A percentile compares a stretch with the other conserved stretches of the same genome.
phyloP scores from a whole-genome alignment of 2,329 filamentous ascomycete genomes.

The Beauveria sp. region DNA sequence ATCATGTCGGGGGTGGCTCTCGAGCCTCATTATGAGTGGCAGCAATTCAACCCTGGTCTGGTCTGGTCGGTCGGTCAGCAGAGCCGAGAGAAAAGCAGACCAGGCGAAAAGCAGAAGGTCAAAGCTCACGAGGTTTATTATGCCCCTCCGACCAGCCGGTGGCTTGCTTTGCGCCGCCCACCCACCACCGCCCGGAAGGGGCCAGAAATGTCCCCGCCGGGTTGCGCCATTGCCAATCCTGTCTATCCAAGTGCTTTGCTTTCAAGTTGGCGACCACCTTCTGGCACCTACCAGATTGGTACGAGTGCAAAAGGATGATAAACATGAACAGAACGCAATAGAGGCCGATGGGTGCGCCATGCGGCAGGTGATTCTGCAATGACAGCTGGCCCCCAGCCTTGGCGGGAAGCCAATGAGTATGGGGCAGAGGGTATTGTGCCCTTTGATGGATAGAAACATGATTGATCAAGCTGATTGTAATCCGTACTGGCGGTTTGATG shows the following conservation, averaged over 20 bases:
- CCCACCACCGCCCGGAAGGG: too few species aligned
- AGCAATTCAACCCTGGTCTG: background rate
- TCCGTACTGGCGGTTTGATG: too few species aligned
- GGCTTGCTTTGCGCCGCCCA: background rate
- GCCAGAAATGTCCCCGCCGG: too few species aligned
- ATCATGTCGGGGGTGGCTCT: background rate
- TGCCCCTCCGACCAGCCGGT: background rate
- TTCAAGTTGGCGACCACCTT: too few species aligned
- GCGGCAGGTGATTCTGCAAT: background rate
- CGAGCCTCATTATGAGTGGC: background rate
- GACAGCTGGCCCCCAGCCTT: background rate
- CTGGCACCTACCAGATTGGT: conserved; percentile 1
- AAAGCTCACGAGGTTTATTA: background rate
- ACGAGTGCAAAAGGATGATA: background rate
- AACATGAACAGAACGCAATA: background rate
- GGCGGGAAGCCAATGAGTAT: background rate
- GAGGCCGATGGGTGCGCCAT: background rate
- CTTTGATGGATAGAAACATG: background rate
- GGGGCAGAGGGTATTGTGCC: background rate
- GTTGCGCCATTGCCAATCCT: background rate
- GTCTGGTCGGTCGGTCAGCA: background rate
- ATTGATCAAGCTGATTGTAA: background rate
- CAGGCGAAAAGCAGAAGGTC: conserved; percentile 7
- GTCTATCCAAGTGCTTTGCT: background rate
- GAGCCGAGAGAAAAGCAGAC: background rate